A percentile compares a stretch with the other conserved stretches of the same genome.
phyloP scores from a whole-genome alignment of 2,329 filamentous ascomycete genomes.

The Fusarium sacchari region DNA sequence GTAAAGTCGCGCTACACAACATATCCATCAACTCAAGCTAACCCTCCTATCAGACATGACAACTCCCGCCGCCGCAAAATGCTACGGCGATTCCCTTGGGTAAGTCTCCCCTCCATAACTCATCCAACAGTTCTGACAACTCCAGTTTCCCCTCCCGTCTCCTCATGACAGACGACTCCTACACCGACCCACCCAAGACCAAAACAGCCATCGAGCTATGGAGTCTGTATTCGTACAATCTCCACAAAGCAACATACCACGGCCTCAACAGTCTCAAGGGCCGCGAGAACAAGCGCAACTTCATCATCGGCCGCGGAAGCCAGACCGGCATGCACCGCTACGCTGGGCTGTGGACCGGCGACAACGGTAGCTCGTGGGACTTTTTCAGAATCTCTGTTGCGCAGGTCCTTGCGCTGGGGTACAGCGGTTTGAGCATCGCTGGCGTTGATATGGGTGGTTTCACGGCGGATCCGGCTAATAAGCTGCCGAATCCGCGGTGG shows the following conservation, averaged over 20 bases:
- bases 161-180: background rate
- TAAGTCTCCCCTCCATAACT: accelerated
- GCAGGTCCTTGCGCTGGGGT: background rate
- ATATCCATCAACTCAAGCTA: background rate
- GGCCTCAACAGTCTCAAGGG: background rate
- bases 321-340: background rate
- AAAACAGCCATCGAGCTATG: conserved; percentile 6
- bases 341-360: background rate
- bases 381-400: conserved; percentile 1
- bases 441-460: background rate
- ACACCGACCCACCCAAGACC: background rate
- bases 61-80: background rate
- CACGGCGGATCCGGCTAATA: background rate
- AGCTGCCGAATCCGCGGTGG: background rate
- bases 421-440: background rate
- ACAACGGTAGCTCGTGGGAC: conserved; percentile 4
- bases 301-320: background rate
- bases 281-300: conserved; percentile 5
- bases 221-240: background rate
- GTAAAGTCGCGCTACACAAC: accelerated
- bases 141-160: background rate
- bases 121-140: background rate
- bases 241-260: conserved; percentile 1
- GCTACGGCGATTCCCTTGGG: background rate
- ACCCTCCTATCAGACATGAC: background rate